Evolutionary conservation across 192 early-diverging fungal genomes (phyloP).

Genomic region (Dispira parvispora): DNA sequence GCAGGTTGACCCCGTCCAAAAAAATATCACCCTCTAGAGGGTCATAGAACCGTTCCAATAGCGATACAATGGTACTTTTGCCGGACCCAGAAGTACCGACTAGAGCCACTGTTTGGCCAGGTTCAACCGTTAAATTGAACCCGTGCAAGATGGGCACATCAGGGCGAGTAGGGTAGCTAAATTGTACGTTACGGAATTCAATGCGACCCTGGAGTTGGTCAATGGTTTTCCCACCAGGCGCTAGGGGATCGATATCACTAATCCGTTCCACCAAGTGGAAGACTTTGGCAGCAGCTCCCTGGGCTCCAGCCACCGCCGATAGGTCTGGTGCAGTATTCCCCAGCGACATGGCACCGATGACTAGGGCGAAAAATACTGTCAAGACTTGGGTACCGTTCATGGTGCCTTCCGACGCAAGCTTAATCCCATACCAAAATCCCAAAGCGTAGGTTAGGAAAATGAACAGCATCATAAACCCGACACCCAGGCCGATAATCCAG

Average conservation of each 20-base stretch:
- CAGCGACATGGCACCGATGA: slow-evolving; percentile 67
- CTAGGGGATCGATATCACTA: slow-evolving; percentile 52
- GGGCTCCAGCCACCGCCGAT: slow-evolving; percentile 47
- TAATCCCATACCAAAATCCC: slow-evolving; percentile 70
- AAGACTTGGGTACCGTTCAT: slow-evolving; percentile 37
- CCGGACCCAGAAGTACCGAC: slow-evolving; percentile 78
- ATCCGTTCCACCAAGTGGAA: slow-evolving; percentile 68
- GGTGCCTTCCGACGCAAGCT: slow-evolving; percentile 28
- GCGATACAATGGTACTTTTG: slow-evolving; percentile 69
- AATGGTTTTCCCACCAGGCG: slow-evolving; percentile 19
- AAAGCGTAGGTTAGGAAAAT: slow-evolving; percentile 63
- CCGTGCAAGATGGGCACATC: slow-evolving; percentile 65
- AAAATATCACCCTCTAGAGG: slow-evolving; percentile 30
- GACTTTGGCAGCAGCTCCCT: slow-evolving; percentile 67
- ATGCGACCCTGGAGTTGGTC: slow-evolving; percentile 42
- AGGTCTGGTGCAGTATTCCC: slow-evolving; percentile 56
- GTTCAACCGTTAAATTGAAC: slow-evolving; percentile 47
- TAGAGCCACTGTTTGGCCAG: slow-evolving; percentile 78
- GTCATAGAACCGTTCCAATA: slow-evolving; percentile 81
- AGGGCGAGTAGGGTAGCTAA: slow-evolving; percentile 70
- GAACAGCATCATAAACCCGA: slow-evolving; percentile 61
- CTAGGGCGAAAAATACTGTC: slow-evolving; percentile 76
- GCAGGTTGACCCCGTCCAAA: slow-evolving; percentile 62
- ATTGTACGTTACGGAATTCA: slow-evolving; percentile 61
- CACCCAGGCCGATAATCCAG: slow-evolving; percentile 36